These are phyloP conservation scores for Trifolium repens DNA, from an alignment of 306 rosid species.

Conservation along the genomic window DNA sequence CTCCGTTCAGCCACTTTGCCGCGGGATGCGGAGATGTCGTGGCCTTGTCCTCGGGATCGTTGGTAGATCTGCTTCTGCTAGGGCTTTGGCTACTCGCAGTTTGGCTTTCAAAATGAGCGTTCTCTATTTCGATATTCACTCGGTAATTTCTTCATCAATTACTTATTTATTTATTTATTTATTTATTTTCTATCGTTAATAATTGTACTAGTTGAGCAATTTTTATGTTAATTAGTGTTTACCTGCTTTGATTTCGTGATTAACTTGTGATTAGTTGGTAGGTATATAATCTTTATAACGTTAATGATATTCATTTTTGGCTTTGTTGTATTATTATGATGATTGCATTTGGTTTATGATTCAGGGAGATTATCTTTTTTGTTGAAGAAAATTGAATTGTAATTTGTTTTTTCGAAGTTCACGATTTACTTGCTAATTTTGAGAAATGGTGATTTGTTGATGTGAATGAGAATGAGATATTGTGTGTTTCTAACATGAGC, in stretches of 20 bases:
- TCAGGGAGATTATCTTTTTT: not conserved
- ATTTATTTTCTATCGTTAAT: not conserved
- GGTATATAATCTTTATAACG: not conserved
- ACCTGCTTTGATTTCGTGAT: slow-evolving; percentile 8
- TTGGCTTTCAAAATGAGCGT: slow-evolving; percentile 96
- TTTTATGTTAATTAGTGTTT: slow-evolving; percentile 2
- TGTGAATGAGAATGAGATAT: slow-evolving; percentile 34
- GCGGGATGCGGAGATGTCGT: slow-evolving; percentile 97
- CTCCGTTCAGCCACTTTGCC: slow-evolving; percentile 92
- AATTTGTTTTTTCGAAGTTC: not conserved
- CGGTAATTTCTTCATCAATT: slow-evolving; percentile 52
- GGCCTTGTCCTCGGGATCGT: slow-evolving; percentile 91
- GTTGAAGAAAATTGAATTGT: not conserved
- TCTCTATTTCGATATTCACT: slow-evolving; percentile 78
- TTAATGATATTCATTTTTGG: not conserved
- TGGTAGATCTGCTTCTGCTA: slow-evolving; percentile 93
- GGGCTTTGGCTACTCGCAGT: slow-evolving; percentile 91
- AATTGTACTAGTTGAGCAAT: not conserved
- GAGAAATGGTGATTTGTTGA: slow-evolving; percentile 19
- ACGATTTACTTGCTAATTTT: slow-evolving; percentile 2
- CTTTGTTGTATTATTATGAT: not conserved
- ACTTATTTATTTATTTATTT: not conserved
- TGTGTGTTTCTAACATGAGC: not conserved
- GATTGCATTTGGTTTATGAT: slow-evolving; percentile 9
- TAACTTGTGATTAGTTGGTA: not conserved